phyloP scores from a whole-genome alignment of 2,329 filamentous ascomycete species.

The Didymellaceae sp. region DNA sequence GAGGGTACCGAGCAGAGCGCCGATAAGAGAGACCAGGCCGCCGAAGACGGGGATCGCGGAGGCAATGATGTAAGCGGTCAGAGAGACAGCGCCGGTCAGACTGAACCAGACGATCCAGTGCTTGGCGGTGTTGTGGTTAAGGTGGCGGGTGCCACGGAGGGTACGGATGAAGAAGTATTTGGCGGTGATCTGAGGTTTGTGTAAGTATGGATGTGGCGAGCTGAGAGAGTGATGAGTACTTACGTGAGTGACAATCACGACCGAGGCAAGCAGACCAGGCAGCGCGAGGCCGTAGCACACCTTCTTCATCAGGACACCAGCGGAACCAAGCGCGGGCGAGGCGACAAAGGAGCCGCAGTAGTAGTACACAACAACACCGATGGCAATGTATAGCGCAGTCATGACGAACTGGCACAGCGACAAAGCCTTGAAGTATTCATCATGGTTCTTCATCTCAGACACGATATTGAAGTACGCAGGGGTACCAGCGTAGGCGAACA shows the following conservation, averaged over 20 bases:
- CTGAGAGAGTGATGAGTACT: not conserved
- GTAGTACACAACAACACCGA: constrained; percentile 65
- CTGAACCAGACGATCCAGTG: constrained; percentile 63
- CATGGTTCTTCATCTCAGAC: constrained; percentile 66
- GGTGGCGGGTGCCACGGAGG: constrained; percentile 58
- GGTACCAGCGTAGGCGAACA: constrained; percentile 61
- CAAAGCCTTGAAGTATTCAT: constrained; percentile 66
- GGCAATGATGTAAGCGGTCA: constrained; percentile 20
- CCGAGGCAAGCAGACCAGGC: constrained; percentile 12
- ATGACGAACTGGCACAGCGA: constrained; percentile 66
- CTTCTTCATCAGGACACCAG: constrained; percentile 66
- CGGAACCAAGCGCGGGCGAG: constrained; percentile 66
- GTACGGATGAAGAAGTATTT: constrained; percentile 65
- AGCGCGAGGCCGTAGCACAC: constrained; percentile 64
- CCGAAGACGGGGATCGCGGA: constrained; percentile 19
- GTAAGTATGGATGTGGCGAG: too few relatives aligned
- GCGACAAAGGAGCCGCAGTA: constrained; percentile 69
- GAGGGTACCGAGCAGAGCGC: constrained; percentile 19
- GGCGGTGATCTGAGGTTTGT: constrained; percentile 53
- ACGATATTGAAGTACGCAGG: constrained; percentile 69
- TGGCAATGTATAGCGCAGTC: constrained; percentile 63
- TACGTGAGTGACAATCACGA: constrained; percentile 17
- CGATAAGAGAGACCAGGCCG: constrained; percentile 19
- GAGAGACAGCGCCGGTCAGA: constrained; percentile 48
- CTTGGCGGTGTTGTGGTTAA: constrained; percentile 58